Conservation (phyloP, 2,329 filamentous ascomycete species). For the Fusarium sp. region DNA sequence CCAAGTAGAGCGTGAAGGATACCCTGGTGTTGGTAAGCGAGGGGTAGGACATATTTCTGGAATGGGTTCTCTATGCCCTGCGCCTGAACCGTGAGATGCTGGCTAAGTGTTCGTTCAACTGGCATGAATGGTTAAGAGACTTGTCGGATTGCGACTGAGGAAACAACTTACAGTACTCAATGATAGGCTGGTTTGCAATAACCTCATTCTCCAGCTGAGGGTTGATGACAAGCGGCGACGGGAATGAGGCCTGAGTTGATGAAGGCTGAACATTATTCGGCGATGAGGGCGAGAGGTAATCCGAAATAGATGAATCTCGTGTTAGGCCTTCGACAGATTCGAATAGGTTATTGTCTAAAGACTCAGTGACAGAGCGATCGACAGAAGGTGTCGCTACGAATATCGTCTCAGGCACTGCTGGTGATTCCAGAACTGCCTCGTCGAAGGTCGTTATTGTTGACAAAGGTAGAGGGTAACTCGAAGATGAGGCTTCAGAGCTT, state of each 20-base stretch:
- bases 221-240: no score
- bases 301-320: no score
- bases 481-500: no score
- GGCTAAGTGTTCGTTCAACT: constrained; percentile 45
- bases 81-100: constrained; percentile 39
- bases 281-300: no score
- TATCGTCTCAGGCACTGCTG: rapidly evolving
- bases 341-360: rapidly evolving
- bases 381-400: not conserved
- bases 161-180: constrained; percentile 27
- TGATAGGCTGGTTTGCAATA: constrained; percentile 8
- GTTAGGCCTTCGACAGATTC: not conserved
- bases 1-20: constrained; percentile 51
- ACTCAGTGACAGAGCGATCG: not conserved
- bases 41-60: constrained; percentile 40
- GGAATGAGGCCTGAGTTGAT: no score
- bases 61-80: constrained; percentile 46
- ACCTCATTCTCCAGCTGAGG: constrained; percentile 23
- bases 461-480: no score
- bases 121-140: rapidly evolving
- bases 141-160: rapidly evolving
- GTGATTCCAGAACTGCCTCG: not conserved
- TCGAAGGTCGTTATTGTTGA: not conserved
- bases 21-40: constrained; percentile 46
- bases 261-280: not conserved